These are phyloP conservation scores for Fusarium annulatum DNA, from an alignment of 2,329 filamentous ascomycete genomes.

Conservation along the genomic window DNA sequence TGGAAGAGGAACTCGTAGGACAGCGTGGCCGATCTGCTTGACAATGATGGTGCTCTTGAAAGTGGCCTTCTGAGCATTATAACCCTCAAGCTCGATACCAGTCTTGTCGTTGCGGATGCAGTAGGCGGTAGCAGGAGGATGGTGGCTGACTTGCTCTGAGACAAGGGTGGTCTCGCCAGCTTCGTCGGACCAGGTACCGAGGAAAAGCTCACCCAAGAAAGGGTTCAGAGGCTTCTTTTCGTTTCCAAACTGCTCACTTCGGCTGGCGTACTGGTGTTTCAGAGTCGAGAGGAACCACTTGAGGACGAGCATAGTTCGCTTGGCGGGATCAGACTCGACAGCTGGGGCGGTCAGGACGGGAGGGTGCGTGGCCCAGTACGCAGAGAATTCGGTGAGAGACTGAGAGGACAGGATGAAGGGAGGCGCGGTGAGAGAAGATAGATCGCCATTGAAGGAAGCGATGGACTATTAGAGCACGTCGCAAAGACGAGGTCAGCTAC, in stretches of 20 bases:
- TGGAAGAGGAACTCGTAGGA: constrained; percentile 75
- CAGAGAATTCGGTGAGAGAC: constrained; percentile 82
- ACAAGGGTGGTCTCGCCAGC: constrained; percentile 86
- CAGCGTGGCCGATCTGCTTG: constrained; percentile 91
- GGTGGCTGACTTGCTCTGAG: constrained; percentile 95
- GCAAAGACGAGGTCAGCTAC: constrained; percentile 26
- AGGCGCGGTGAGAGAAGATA: constrained; percentile 82
- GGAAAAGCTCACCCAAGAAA: constrained; percentile 93
- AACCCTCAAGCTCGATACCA: constrained; percentile 83
- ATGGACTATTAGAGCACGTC: constrained; percentile 66
- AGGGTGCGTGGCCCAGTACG: constrained; percentile 86
- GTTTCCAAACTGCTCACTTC: constrained; percentile 83
- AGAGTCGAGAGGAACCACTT: constrained; percentile 96
- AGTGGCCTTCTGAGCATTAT: constrained; percentile 96
- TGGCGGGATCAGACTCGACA: constrained; percentile 80
- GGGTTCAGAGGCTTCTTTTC: constrained; percentile 99
- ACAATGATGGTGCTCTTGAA: constrained; percentile 95
- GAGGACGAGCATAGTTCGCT: constrained; percentile 86
- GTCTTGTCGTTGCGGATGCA: constrained; percentile 88
- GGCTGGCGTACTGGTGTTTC: constrained; percentile 82
- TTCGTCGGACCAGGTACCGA: constrained; percentile 88
- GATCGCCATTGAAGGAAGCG: constrained; percentile 83
- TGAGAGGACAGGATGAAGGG: constrained; percentile 85
- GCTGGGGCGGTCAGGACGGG: constrained; percentile 84
- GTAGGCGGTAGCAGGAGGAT: constrained; percentile 95